A percentile compares a stretch with the other conserved stretches of the same genome.
Evolutionary conservation across 352 stramenopile genomes (phyloP).

Genomic region (Phytophthora quininea): DNA sequence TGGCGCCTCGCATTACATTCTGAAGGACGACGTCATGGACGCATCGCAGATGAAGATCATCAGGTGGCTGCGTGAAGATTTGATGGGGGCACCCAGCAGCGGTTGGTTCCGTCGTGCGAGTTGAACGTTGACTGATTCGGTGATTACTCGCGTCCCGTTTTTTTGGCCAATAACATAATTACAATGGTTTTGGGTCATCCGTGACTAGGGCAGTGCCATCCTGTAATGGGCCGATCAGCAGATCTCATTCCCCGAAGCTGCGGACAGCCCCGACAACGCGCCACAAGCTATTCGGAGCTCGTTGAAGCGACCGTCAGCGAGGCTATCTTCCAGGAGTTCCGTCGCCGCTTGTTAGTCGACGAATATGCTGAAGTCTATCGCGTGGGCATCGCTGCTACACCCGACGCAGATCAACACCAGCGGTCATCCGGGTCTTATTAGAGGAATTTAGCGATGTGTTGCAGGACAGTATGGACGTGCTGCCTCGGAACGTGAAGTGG

Average conservation of each 20-base stretch:
- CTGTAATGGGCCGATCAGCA: not conserved
- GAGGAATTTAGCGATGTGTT: conserved; percentile 6
- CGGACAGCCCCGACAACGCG: not conserved
- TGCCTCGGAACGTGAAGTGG: conserved; percentile 3
- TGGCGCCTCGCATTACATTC: conserved; percentile 3
- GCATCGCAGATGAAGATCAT: not conserved
- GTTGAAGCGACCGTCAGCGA: no score
- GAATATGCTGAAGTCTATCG: conserved; percentile 8
- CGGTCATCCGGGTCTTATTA: not conserved
- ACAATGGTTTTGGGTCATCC: conserved; percentile 6
- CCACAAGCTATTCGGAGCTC: not conserved
- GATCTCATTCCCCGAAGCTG: no score
- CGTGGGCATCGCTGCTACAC: not conserved
- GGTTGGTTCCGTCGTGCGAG: not conserved
- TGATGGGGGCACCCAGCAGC: not conserved
- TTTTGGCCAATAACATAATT: conserved; percentile 13
- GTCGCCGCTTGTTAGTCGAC: not conserved
- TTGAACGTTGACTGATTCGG: not conserved
- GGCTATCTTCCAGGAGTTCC: no score
- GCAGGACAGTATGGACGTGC: conserved; percentile 2
- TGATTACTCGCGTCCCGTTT: conserved; percentile 3
- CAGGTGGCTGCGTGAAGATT: conserved; percentile 4
- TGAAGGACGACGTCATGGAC: not conserved
- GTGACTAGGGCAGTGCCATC: conserved; percentile 1
- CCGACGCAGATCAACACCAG: not conserved